phyloP scores from a whole-genome alignment of 129 eudicot species.

The Calendula officinalis region DNA sequence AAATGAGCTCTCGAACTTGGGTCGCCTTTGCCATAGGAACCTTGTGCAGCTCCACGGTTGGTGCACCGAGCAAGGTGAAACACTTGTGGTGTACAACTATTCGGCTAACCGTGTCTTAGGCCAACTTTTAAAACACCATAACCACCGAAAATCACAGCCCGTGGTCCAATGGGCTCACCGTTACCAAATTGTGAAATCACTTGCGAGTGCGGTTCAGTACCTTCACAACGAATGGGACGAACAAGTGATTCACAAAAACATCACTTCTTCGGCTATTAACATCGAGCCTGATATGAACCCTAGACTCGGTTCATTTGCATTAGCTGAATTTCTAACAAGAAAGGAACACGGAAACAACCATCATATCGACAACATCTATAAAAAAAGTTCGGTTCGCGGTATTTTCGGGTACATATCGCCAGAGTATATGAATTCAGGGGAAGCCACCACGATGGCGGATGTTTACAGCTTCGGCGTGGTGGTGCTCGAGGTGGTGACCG shows the following conservation, averaged over 20 bases:
- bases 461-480: slow-evolving; percentile 93
- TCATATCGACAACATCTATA: slow-evolving; percentile 34
- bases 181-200: slow-evolving; percentile 66
- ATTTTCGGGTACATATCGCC: slow-evolving; percentile 92
- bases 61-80: slow-evolving; percentile 95
- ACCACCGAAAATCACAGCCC: slow-evolving; percentile 20
- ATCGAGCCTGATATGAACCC: slow-evolving; percentile 81
- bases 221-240: slow-evolving; percentile 56
- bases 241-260: slow-evolving; percentile 78
- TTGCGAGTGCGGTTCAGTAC: slow-evolving; percentile 72
- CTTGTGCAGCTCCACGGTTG: slow-evolving; percentile 88
- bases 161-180: slow-evolving; percentile 61
- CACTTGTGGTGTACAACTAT: slow-evolving; percentile 76
- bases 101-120: slow-evolving; percentile 53
- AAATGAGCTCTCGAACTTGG: slow-evolving; percentile 67
- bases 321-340: slow-evolving; percentile 77
- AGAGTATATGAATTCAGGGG: slow-evolving; percentile 73
- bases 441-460: slow-evolving; percentile 75
- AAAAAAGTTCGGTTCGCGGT: slow-evolving; percentile 50
- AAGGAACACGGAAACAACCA: slow-evolving; percentile 44
- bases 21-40: slow-evolving; percentile 77
- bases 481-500: slow-evolving; percentile 74
- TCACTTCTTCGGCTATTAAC: slow-evolving; percentile 67
- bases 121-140: slow-evolving; percentile 47
- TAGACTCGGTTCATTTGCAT: slow-evolving; percentile 70